A percentile compares a stretch with the other conserved stretches of the same genome.
Evolutionary conservation across 306 rosid genomes (phyloP).

Genomic region (Rosa rugosa): DNA sequence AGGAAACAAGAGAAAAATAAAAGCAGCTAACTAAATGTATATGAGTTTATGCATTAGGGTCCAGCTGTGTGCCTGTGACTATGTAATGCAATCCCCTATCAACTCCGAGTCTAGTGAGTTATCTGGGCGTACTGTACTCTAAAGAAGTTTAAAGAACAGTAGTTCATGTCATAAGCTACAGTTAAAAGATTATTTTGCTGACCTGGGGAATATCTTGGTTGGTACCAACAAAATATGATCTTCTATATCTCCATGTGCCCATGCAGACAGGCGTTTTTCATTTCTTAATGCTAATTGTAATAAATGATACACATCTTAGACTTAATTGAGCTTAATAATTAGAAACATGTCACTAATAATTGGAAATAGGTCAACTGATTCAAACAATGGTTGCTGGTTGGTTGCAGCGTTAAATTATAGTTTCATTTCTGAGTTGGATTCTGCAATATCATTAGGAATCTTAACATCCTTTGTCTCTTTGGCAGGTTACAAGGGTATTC

Average conservation of each 20-base stretch:
- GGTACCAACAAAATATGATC: background rate
- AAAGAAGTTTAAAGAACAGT: background rate
- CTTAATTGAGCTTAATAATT: constrained; percentile 9
- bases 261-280: constrained; percentile 1
- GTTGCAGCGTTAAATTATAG: constrained; percentile 9
- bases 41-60: background rate
- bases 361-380: constrained; percentile 22
- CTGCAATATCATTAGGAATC: background rate
- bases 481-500: constrained; percentile 59
- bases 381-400: constrained; percentile 16
- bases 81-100: background rate
- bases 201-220: constrained; percentile 4
- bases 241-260: constrained; percentile 18
- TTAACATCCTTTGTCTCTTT: constrained; percentile 12
- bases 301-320: background rate
- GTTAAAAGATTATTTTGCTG: background rate
- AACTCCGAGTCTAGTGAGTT: background rate
- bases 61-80: background rate
- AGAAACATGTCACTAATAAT: constrained; percentile 18
- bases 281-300: background rate
- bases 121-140: background rate
- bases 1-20: background rate
- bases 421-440: background rate
- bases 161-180: background rate
- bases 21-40: background rate